These are phyloP conservation scores for Candida morakotiae DNA, from an alignment of 805 yeast species.

Conservation along the genomic window DNA sequence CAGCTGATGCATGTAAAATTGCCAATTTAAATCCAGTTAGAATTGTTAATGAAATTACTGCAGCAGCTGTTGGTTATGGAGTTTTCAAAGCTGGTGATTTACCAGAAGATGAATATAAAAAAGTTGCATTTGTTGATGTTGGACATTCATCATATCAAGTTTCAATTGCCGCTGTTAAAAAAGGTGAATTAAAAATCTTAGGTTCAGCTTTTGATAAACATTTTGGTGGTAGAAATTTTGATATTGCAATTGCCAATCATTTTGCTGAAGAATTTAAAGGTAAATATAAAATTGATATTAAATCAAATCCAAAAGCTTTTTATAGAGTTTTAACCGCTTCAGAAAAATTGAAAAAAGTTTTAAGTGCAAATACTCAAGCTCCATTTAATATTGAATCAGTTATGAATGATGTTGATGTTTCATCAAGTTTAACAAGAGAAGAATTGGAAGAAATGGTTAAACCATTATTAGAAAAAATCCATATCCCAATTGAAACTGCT, in stretches of 20 bases:
- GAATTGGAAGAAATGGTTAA: slow-evolving; percentile 86
- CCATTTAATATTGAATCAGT: slow-evolving; percentile 94
- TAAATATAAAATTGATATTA: slow-evolving; percentile 91
- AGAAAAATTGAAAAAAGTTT: slow-evolving; percentile 91
- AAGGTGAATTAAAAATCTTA: slow-evolving; percentile 90
- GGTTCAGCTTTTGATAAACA: slow-evolving; percentile 92
- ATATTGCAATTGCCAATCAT: slow-evolving; percentile 88
- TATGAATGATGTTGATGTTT: slow-evolving; percentile 95
- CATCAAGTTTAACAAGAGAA: slow-evolving; percentile 83
- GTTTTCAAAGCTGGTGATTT: slow-evolving; percentile 90
- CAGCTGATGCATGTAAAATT: slow-evolving; percentile 89
- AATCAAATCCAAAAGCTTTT: slow-evolving; percentile 90
- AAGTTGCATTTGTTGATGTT: slow-evolving; percentile 90
- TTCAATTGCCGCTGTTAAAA: slow-evolving; percentile 84
- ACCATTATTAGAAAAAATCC: slow-evolving; percentile 75
- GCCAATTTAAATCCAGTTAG: slow-evolving; percentile 98
- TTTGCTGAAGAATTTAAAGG: slow-evolving; percentile 88
- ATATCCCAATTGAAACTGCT: slow-evolving; percentile 77
- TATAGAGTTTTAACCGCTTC: slow-evolving; percentile 88
- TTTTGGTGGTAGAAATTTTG: slow-evolving; percentile 98
- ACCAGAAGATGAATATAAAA: slow-evolving; percentile 90
- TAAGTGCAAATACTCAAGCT: slow-evolving; percentile 92
- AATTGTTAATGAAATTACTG: slow-evolving; percentile 94
- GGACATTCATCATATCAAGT: slow-evolving; percentile 96
- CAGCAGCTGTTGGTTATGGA: slow-evolving; percentile 99